phyloP scores from a whole-genome alignment of 2,329 filamentous ascomycete genomes.

The Zymoseptoria passerinii region DNA sequence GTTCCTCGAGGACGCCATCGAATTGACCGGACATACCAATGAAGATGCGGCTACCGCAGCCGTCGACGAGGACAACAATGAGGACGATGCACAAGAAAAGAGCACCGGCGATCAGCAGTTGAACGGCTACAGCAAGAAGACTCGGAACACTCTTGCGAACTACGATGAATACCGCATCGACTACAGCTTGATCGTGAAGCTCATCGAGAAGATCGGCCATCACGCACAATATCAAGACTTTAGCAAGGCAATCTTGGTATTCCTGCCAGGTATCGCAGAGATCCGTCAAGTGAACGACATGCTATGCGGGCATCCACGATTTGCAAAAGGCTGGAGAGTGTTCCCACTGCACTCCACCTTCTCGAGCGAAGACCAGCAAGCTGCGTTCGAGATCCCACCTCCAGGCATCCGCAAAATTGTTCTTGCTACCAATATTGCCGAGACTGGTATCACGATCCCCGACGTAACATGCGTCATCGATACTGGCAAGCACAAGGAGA shows the following conservation, averaged over 20 bases:
- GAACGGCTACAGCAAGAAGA: slow-evolving; percentile 65
- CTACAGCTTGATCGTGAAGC: slow-evolving; percentile 72
- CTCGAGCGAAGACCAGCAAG: slow-evolving; percentile 91
- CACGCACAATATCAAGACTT: slow-evolving; percentile 58
- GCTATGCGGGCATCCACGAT: slow-evolving; percentile 66
- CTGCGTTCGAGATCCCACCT: slow-evolving; percentile 79
- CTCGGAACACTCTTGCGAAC: slow-evolving; percentile 62
- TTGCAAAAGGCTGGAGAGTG: slow-evolving; percentile 70
- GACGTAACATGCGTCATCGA: slow-evolving; percentile 97
- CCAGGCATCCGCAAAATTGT: slow-evolving; percentile 83
- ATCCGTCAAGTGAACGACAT: slow-evolving; percentile 63
- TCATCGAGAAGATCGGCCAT: slow-evolving; percentile 68
- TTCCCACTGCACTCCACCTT: slow-evolving; percentile 92
- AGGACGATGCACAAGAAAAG: slow-evolving; percentile 35
- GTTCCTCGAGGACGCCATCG: slow-evolving; percentile 87
- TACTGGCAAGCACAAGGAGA: slow-evolving; percentile 92
- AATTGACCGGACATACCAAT: slow-evolving; percentile 66
- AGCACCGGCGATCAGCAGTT: slow-evolving; percentile 54
- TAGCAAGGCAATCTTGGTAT: slow-evolving; percentile 88
- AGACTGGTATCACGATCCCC: slow-evolving; percentile 96
- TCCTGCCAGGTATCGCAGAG: slow-evolving; percentile 88
- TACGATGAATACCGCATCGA: slow-evolving; percentile 90
- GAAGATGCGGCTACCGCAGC: slow-evolving; percentile 50
- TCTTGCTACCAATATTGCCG: slow-evolving; percentile 93
- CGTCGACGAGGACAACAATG: slow-evolving; percentile 36